Percentiles rank a stretch among this genome's conserved stretches.
Evolutionary conservation across 1,284 basidiomycete species (phyloP).

Genomic region (Sanghuangporus sanghuang): DNA sequence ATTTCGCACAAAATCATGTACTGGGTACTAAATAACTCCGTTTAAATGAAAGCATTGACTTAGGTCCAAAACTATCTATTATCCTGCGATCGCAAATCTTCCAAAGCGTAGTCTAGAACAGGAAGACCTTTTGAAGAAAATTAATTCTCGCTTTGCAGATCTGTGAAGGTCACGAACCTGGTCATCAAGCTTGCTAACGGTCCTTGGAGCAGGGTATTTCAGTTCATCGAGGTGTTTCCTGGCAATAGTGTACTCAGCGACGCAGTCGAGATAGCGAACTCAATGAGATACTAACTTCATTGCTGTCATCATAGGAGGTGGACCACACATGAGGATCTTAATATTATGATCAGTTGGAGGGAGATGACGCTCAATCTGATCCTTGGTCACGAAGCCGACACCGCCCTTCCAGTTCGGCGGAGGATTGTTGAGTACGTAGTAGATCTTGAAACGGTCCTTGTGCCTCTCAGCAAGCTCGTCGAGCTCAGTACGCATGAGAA

Average conservation of each 20-base stretch:
- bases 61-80: not conserved
- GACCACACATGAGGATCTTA: conserved; percentile 87
- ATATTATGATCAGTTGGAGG: conserved; percentile 59
- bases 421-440: conserved; percentile 93
- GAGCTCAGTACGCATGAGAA: conserved; percentile 84
- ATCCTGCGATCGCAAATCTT: not conserved
- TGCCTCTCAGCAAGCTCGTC: conserved; percentile 73
- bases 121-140: conserved; percentile 42
- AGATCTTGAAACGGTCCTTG: conserved; percentile 71
- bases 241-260: conserved; percentile 11
- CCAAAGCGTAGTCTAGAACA: conserved; percentile 42
- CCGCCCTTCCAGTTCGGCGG: conserved; percentile 85
- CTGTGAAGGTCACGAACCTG: conserved; percentile 49
- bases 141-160: not conserved
- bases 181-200: conserved; percentile 91
- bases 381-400: conserved; percentile 88
- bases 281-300: conserved; percentile 74
- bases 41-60: not conserved
- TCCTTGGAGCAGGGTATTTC: conserved; percentile 80
- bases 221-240: conserved; percentile 89
- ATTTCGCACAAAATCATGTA: not conserved
- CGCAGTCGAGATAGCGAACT: not conserved
- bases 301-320: conserved; percentile 90
- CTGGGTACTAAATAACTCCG: not conserved
- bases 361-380: conserved; percentile 82